Evolutionary conservation across 805 yeast species (phyloP).

Genomic region (Diddensiella transvaalensis): DNA sequence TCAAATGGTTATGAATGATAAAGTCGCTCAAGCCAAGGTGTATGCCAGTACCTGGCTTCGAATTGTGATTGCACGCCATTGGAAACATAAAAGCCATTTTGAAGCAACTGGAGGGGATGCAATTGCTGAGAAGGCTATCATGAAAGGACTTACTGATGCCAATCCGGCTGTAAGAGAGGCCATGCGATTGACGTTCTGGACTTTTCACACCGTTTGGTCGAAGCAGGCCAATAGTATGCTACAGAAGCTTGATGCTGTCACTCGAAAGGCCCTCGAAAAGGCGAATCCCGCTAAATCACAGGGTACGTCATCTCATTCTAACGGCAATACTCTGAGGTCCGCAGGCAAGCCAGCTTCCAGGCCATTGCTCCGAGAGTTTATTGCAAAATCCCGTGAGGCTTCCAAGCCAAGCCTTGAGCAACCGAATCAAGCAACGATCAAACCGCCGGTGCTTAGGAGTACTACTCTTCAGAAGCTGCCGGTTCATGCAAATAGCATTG

Average conservation of each 20-base stretch:
- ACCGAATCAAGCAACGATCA: background rate
- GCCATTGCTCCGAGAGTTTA: conserved; percentile 20
- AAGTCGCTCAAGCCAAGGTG: conserved; percentile 65
- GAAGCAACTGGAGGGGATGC: conserved; percentile 39
- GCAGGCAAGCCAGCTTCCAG: conserved; percentile 1
- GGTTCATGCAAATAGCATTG: background rate
- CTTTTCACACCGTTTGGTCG: conserved; percentile 53
- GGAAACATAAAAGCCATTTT: conserved; percentile 34
- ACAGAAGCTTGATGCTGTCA: conserved; percentile 41
- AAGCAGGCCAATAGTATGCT: conserved; percentile 42
- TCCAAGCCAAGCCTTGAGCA: background rate
- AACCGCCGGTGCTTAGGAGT: background rate
- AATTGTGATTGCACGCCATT: conserved; percentile 46
- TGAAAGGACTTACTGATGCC: conserved; percentile 70
- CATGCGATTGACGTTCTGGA: conserved; percentile 75
- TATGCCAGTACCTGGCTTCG: conserved; percentile 70
- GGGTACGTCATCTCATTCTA: background rate
- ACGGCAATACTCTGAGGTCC: background rate
- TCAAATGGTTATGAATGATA: conserved; percentile 55
- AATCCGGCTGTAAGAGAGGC: conserved; percentile 74
- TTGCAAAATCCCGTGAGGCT: conserved; percentile 15
- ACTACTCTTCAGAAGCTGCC: background rate
- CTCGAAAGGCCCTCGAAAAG: conserved; percentile 59
- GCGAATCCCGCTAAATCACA: conserved; percentile 38
- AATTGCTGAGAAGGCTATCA: conserved; percentile 46